Base-by-base conservation (phyloP, 805 yeast genomes). In the Candida multigemmis region DNA sequence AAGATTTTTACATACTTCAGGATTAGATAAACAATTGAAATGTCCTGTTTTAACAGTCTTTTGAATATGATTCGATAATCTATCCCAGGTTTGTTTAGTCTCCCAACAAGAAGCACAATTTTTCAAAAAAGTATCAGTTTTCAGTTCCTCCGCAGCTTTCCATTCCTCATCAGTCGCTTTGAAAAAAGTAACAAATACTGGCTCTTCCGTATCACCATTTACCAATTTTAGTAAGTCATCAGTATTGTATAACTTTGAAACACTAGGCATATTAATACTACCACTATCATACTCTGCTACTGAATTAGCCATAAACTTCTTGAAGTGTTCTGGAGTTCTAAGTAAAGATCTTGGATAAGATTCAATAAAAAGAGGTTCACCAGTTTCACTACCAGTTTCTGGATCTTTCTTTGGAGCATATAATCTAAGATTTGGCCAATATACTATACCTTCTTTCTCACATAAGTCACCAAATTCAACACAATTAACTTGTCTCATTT, bases 391-490 rank as follows among this genome's bases (percentile, higher is more conserved):
- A 1, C 56, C 56, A 4, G 44, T 32, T 7, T 37, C 23, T 8
- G 27, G 28, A 22, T 55, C 50, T 12, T 50, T 71, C 14, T 56
- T 53, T 0, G 85, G 79, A 1, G 74, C 74, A 53, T 80, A 87
- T 6, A 89, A 60, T 29, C 79, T 61, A 21, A 89, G 53, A 12
- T 67, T 57, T 5, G 98, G 98, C 47, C 71, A 87, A n/a, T 59
- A 68, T 12, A 31, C 40, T 30, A 89, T 68, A 3, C 66, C 64
- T 50, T 83, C 82, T 14, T 74, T 58, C 6, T 54, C 60, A 53
- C 98, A 91, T 28, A 91, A 59, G 48, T 89, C 97, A 8, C 94
- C 96, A 44, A 78, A 69, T 24, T 72, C 83, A 6, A 81, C 69
- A 56, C 98, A 91, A 52, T 91, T 75, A 19, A 91, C 94, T 44